Evolutionary conservation across 352 stramenopile genomes (phyloP), one percentile per base, ranked within the genome.

Genomic region (Peronospora tabacina): DNA sequence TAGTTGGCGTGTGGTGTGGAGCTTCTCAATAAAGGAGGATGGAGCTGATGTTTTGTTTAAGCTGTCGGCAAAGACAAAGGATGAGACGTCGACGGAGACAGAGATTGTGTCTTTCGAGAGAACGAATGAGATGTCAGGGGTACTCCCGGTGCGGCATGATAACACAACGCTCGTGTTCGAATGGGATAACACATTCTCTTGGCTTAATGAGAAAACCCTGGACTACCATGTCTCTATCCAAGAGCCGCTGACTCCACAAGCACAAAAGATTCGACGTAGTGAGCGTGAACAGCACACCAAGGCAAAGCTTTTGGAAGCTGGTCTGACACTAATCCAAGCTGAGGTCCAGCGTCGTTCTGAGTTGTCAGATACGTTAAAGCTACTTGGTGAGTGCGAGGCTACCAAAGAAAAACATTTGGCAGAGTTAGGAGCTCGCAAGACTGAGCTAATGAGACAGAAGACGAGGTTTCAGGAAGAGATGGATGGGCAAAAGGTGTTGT

Each of bases 111-210:
- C 56, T 1, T 55, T 64, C 0, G 58, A 81, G 17, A 69, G 81
- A 8, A 74, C 89, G 47, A 69, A 87, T 28, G 51, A 68, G 15
- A 62, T 80, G 26, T 75, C 63, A 2, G 78, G 74, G 0, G 61
- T 72, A 9, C 82, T 77, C 30, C 61, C 70, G 4, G 70, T 82
- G 5, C 49, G 58, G 3, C 43, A 67, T 0, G 54, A 69, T 11
- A 61, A 58, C 37, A 69, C 65, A 13, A 74, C 67, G 43, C 61
- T 92, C 1, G 15, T 67, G 15, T 92, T 90, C 38, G 67, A 77
- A 32, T 92, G 81, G 81, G 78, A 92, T 52, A 92, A 92, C 42
- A 65, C 74, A 28, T 92, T 90, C 44, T 89, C 78, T 17, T 92
- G 81, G 81, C 63, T 92, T 1, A 86, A 88, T 36, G 76, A 84